These are phyloP conservation scores for Akanthomyces dipterigenus DNA, from an alignment of 2,329 filamentous ascomycete species.

Conservation along the genomic window DNA sequence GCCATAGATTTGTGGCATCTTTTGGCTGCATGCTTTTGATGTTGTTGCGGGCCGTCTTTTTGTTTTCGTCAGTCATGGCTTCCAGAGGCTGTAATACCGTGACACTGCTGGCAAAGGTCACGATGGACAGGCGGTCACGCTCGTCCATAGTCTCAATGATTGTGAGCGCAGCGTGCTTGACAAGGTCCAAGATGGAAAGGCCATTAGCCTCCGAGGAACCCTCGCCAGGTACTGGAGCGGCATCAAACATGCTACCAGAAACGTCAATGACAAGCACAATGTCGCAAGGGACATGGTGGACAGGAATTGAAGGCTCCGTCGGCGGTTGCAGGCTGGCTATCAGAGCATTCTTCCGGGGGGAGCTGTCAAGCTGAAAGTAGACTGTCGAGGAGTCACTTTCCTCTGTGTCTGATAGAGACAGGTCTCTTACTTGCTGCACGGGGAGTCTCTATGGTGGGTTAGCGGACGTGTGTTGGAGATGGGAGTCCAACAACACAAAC, in stretches of 20 bases:
- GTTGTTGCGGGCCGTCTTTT: constrained; percentile 32
- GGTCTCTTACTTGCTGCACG: background rate
- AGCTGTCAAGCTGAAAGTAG: background rate
- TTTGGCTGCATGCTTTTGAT: constrained; percentile 36
- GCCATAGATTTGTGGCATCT: constrained; percentile 49
- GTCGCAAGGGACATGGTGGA: constrained; percentile 45
- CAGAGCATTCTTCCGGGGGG: constrained; percentile 21
- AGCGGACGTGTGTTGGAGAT: background rate
- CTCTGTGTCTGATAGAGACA: background rate
- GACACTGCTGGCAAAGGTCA: constrained; percentile 42
- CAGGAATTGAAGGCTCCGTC: constrained; percentile 20
- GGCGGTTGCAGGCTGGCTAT: constrained; percentile 43
- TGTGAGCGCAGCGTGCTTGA: constrained; percentile 52
- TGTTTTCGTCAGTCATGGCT: constrained; percentile 40
- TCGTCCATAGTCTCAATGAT: constrained; percentile 50
- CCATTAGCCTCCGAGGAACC: constrained; percentile 40
- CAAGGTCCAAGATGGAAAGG: constrained; percentile 50
- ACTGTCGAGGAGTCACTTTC: background rate
- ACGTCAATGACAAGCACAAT: constrained; percentile 57
- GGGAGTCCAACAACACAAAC: background rate
- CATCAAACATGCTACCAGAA: constrained; percentile 47
- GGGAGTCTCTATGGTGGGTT: background rate
- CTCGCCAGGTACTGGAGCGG: constrained; percentile 41
- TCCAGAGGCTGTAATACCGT: constrained; percentile 39
- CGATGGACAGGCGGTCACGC: constrained; percentile 50